Evolutionary conservation across 169 alveolate species (phyloP).

Genomic region (Miamiensis avidus): DNA sequence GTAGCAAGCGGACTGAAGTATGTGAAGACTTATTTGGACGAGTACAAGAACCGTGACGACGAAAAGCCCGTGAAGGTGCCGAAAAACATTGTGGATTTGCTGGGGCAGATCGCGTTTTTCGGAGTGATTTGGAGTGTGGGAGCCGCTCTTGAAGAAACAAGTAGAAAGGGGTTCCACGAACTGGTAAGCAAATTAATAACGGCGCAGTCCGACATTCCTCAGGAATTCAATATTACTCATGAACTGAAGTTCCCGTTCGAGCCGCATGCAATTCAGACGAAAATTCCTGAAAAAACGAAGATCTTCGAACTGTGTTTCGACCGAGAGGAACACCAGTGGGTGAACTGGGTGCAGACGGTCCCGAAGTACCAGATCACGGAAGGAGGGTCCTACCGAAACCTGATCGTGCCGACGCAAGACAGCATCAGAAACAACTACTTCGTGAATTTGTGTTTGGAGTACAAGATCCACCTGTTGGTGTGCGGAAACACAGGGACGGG

Average conservation of each 20-base stretch:
- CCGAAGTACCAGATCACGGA: slow-evolving; percentile 76
- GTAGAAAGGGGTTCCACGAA: slow-evolving; percentile 45
- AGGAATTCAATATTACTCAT: slow-evolving; percentile 57
- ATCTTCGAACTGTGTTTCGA: slow-evolving; percentile 82
- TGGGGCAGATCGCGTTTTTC: slow-evolving; percentile 66
- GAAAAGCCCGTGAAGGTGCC: slow-evolving; percentile 43
- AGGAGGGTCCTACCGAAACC: slow-evolving; percentile 76
- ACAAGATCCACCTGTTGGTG: slow-evolving; percentile 82
- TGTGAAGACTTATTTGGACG: slow-evolving; percentile 22
- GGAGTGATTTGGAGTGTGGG: slow-evolving; percentile 81
- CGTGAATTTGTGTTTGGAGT: slow-evolving; percentile 64
- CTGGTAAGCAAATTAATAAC: slow-evolving; percentile 3
- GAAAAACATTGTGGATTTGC: slow-evolving; percentile 72
- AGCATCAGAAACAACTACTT: slow-evolving; percentile 86
- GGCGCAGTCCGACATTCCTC: slow-evolving; percentile 30
- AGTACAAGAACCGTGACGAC: slow-evolving; percentile 26
- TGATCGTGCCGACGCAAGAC: slow-evolving; percentile 89
- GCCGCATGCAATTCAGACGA: slow-evolving; percentile 66
- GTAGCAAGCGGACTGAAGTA: slow-evolving; percentile 17
- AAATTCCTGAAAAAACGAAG: slow-evolving; percentile 81
- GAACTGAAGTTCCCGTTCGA: slow-evolving; percentile 51
- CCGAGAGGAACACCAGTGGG: slow-evolving; percentile 75
- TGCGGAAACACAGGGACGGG: slow-evolving; percentile 96
- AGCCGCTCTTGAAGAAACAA: slow-evolving; percentile 82
- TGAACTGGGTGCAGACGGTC: slow-evolving; percentile 85